Evolutionary conservation across 306 rosid species (phyloP), one percentile per base, ranked within the genome.

Genomic region (Acacia melanoxylon): DNA sequence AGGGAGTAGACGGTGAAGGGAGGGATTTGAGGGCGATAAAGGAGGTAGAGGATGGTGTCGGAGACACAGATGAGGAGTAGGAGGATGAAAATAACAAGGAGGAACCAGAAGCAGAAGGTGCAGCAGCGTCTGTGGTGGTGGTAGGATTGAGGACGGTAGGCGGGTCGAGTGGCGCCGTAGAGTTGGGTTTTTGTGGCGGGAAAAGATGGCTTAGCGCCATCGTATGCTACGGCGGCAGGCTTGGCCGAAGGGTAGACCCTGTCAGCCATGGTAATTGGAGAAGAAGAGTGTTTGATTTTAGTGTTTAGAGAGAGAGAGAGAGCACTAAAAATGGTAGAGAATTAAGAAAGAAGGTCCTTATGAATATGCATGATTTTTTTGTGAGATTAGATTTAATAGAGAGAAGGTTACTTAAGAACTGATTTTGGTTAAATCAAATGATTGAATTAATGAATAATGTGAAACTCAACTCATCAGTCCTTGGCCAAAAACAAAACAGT

Each of bases 101-200:
- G 82, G 16, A 89, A 65, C 94, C 97, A 93, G 86, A 90, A 84
- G 82, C 86, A 94, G 82, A 87, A 84, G 25, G 90, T 82, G 89
- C 97, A 92, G 86, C 89, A 94, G 87, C 91, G 80, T 9, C 92
- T 72, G 9, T 94, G 86, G 83, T 66, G 89, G 48, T 72, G 86
- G 27, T 80, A 86, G 14, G 97, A 86, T 72, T 93, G 93, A 3
- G 97, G 97, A 51, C 92, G 97, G 89, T 90, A 94, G 66, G 97
- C 66, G 0, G 97, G 97, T 19, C 97, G 94, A 25, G 84, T 77
- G 84, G 87, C 90, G 76, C 97, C 93, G 85, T 94, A 94, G 67
- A 87, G 95, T 77, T 94, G 97, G 4, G 95, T 87, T 25, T 91
- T 92, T 3, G 94, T 86, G 17, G 92, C 86, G 0, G 97, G 98